These are phyloP conservation scores for Cyclotella distinguenda DNA, from an alignment of 108 stramenopile species.

Conservation along the genomic window DNA sequence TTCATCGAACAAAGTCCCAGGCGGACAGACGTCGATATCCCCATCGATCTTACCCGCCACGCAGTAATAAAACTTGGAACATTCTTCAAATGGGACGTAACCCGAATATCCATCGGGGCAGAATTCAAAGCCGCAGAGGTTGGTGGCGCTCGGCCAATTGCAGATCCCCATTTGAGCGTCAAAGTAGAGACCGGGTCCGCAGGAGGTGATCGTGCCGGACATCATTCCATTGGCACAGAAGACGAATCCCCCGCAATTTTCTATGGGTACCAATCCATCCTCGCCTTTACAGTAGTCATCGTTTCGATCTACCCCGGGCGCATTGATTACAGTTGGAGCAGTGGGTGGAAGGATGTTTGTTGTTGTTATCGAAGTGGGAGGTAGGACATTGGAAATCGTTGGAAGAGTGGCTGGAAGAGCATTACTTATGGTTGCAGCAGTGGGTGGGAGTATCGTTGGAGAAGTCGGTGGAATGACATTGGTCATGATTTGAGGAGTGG, in stretches of 20 bases:
- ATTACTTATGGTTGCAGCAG: too few species aligned
- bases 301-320: slow-evolving; percentile 21
- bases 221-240: slow-evolving; percentile 30
- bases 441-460: too few species aligned
- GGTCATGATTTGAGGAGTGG: too few species aligned
- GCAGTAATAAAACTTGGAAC: slow-evolving; percentile 44
- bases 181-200: slow-evolving; percentile 28
- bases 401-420: too few species aligned
- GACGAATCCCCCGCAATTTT: slow-evolving; percentile 38
- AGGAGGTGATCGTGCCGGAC: slow-evolving; percentile 20
- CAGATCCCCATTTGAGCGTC: slow-evolving; percentile 41
- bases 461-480: too few species aligned
- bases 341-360: slow-evolving; percentile 1
- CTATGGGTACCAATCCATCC: slow-evolving; percentile 22
- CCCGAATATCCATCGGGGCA: slow-evolving; percentile 25
- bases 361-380: background rate
- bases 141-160: slow-evolving; percentile 43
- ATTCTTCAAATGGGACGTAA: slow-evolving; percentile 33
- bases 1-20: slow-evolving; percentile 41
- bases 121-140: slow-evolving; percentile 45
- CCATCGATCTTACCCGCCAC: slow-evolving; percentile 37
- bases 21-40: slow-evolving; percentile 36
- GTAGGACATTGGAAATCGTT: background rate
- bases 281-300: slow-evolving; percentile 31
- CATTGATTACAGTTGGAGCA: slow-evolving; percentile 3